Conservation (phyloP, 495 filamentous ascomycete species). For the Hypoxylon lienhwacheense region DNA sequence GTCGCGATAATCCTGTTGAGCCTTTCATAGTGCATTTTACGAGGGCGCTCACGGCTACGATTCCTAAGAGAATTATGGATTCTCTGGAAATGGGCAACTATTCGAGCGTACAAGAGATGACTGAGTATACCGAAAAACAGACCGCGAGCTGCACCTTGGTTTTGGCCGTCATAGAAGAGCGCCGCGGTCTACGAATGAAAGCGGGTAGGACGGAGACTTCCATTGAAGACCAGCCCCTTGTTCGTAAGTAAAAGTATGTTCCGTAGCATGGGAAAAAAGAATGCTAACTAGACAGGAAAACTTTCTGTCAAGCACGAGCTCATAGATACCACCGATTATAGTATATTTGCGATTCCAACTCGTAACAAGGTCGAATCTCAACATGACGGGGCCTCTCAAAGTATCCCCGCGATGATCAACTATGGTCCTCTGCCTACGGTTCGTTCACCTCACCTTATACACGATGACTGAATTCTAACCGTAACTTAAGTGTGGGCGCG, state of each 20-base stretch:
- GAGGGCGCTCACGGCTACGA: conserved; percentile 39
- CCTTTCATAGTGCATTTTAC: conserved; percentile 43
- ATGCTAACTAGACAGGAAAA: conserved; percentile 31
- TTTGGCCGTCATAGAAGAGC: conserved; percentile 51
- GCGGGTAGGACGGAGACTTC: conserved; percentile 41
- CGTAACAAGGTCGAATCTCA: no score
- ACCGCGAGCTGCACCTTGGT: conserved; percentile 46
- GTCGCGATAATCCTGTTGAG: conserved; percentile 20
- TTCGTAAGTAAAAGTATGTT: conserved; percentile 40
- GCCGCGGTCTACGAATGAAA: conserved; percentile 44
- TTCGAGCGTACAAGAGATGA: conserved; percentile 47
- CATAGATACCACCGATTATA: conserved; percentile 49
- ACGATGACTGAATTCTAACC: conserved; percentile 2
- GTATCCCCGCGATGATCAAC: conserved; percentile 45
- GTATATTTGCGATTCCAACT: conserved; percentile 47
- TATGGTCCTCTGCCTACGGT: conserved; percentile 53
- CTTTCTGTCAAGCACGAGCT: conserved; percentile 36
- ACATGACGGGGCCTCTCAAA: conserved; percentile 34
- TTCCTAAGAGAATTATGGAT: conserved; percentile 46
- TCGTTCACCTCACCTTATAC: conserved; percentile 12
- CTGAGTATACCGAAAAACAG: conserved; percentile 41
- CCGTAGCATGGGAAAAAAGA: not conserved
- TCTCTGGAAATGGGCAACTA: conserved; percentile 51
- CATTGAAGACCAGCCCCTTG: conserved; percentile 41
- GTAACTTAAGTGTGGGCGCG: conserved; percentile 40